Conservation (phyloP, 2,329 filamentous ascomycete species). For the Fusarium sp. region DNA sequence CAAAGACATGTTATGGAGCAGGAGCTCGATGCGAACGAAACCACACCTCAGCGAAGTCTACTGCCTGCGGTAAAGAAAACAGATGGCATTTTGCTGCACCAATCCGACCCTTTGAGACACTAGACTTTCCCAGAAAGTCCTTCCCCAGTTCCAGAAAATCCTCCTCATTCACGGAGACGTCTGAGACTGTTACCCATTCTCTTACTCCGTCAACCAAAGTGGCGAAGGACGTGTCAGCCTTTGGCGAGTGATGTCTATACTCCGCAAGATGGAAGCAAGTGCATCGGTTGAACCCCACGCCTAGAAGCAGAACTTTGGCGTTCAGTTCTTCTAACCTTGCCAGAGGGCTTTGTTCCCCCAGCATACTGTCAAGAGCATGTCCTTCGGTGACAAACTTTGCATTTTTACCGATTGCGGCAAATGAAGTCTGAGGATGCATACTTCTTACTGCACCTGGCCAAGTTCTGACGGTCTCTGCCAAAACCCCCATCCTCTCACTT, state of each 20-base stretch:
- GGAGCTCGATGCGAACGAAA: background rate
- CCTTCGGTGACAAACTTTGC: background rate
- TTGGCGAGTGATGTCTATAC: background rate
- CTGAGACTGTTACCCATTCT: background rate
- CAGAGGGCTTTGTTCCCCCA: background rate
- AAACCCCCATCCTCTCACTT: background rate
- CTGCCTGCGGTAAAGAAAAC: background rate
- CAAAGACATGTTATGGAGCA: accelerated
- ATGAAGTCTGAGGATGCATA: slow-evolving; percentile 8
- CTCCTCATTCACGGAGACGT: background rate
- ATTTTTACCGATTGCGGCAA: slow-evolving; percentile 5
- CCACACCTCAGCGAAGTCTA: background rate
- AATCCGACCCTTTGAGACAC: background rate
- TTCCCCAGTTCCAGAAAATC: background rate
- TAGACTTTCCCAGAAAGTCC: accelerated
- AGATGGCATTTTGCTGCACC: background rate
- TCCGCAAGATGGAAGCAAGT: slow-evolving; percentile 19
- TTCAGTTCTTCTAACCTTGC: background rate
- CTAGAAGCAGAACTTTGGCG: slow-evolving; percentile 1
- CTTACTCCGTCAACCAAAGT: background rate
- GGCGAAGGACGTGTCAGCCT: background rate
- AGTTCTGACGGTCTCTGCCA: background rate
- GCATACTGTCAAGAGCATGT: slow-evolving; percentile 2
- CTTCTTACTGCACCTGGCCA: slow-evolving; percentile 16
- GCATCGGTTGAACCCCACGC: background rate